phyloP scores from a whole-genome alignment of 768 basidiomycete genomes.

The Kwoniella dendrophila region DNA sequence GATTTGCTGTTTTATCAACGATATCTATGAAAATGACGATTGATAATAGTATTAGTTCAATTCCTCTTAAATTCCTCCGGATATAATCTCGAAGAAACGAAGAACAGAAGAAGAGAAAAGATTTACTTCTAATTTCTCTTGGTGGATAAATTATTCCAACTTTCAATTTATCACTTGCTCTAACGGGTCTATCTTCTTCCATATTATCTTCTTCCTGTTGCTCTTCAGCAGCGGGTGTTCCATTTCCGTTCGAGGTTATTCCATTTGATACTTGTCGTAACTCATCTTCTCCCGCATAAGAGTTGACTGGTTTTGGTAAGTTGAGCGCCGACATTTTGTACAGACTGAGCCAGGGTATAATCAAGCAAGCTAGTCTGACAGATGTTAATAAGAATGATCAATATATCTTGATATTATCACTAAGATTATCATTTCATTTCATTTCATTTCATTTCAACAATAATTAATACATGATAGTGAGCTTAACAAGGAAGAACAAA shows the following conservation, averaged over 20 bases:
- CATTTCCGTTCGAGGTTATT: slow-evolving; percentile 25
- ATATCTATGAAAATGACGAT: slow-evolving; percentile 64
- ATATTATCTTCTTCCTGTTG: slow-evolving; percentile 59
- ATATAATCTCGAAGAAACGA: not conserved
- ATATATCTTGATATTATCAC: no score
- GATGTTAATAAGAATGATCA: not conserved
- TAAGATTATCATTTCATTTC: no score
- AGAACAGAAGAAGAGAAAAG: not conserved
- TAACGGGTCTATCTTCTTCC: slow-evolving; percentile 56
- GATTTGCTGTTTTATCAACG: slow-evolving; percentile 90
- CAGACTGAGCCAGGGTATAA: slow-evolving; percentile 1
- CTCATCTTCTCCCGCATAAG: slow-evolving; percentile 47
- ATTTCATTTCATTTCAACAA: no score
- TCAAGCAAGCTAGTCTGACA: not conserved
- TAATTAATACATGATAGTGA: not conserved
- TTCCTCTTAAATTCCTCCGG: not conserved
- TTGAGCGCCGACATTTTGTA: slow-evolving; percentile 43
- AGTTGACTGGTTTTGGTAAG: slow-evolving; percentile 53
- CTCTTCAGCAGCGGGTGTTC: slow-evolving; percentile 40
- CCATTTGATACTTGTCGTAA: slow-evolving; percentile 35
- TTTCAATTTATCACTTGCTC: slow-evolving; percentile 62
- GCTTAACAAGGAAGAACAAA: not conserved
- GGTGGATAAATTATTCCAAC: slow-evolving; percentile 92
- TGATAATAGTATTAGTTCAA: slow-evolving; percentile 22
- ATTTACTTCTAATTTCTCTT: slow-evolving; percentile 88